Conservation (phyloP, 2,329 filamentous ascomycete genomes). For the Pseudogymnoascus sp. region DNA sequence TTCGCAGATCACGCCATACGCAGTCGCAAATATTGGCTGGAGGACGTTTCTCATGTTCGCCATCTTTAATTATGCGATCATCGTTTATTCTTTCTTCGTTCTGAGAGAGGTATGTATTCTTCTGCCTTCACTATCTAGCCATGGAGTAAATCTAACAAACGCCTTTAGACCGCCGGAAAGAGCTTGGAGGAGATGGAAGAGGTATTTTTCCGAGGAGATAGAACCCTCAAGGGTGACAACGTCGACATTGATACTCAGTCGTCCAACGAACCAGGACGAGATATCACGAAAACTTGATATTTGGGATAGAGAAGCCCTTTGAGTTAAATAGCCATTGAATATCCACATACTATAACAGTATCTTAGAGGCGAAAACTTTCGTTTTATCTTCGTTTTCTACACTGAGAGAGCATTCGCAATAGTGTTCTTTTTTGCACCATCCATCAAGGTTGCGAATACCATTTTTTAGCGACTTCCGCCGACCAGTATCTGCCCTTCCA, state of each 20-base stretch:
- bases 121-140: background rate
- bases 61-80: constrained; percentile 36
- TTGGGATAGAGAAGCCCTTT: background rate
- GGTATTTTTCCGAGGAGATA: constrained; percentile 35
- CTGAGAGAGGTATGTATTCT: constrained; percentile 42
- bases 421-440: background rate
- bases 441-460: background rate
- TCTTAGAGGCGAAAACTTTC: background rate
- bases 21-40: constrained; percentile 40
- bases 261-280: background rate
- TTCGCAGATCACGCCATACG: constrained; percentile 41
- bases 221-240: constrained; percentile 92
- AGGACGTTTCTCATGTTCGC: constrained; percentile 40
- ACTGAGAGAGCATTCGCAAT: background rate
- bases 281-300: background rate
- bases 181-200: constrained; percentile 2
- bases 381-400: background rate
- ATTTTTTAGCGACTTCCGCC: background rate
- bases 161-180: background rate
- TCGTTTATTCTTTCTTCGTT: constrained; percentile 39
- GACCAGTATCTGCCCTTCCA: background rate
- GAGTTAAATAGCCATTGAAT: background rate
- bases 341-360: background rate
- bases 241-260: constrained; percentile 64
- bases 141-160: background rate